A percentile compares a stretch with the other conserved stretches of the same genome.
Evolutionary conservation across 805 yeast genomes (phyloP).

Genomic region (Wickerhamiella siamensis): DNA sequence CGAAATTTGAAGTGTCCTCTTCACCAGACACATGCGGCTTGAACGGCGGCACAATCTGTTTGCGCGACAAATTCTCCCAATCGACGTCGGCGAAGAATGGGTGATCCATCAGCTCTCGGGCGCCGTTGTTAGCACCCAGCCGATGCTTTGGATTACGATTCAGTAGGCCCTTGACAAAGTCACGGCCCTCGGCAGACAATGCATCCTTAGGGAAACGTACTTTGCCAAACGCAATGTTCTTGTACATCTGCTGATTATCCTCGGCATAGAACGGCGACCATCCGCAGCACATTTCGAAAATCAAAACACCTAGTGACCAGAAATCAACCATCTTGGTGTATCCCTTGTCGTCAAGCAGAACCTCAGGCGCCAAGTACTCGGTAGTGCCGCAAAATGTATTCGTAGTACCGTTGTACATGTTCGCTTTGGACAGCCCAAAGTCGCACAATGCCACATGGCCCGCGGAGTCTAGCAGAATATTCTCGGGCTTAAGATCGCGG

Average conservation of each 20-base stretch:
- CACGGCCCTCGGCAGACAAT: constrained; percentile 79
- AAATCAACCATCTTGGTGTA: constrained; percentile 98
- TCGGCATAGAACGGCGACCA: constrained; percentile 99
- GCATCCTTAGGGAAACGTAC: constrained; percentile 96
- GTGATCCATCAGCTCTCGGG: constrained; percentile 82
- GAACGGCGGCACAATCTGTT: constrained; percentile 90
- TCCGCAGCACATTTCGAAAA: constrained; percentile 98
- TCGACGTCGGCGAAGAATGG: constrained; percentile 85
- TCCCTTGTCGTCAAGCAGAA: constrained; percentile 85
- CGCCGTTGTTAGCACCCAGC: constrained; percentile 81
- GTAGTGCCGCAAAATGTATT: constrained; percentile 98
- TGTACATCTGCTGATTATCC: constrained; percentile 96
- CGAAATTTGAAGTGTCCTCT: constrained; percentile 91
- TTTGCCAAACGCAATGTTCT: constrained; percentile 96
- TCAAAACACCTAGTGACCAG: constrained; percentile 94
- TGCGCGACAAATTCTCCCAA: constrained; percentile 66
- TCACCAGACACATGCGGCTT: constrained; percentile 86
- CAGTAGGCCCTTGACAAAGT: constrained; percentile 86
- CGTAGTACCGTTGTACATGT: constrained; percentile 64
- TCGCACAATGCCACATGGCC: constrained; percentile 97
- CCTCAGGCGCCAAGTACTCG: constrained; percentile 95
- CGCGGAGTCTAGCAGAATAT: constrained; percentile 84
- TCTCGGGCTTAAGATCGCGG: constrained; percentile 94
- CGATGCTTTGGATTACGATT: constrained; percentile 95
- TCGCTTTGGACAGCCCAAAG: constrained; percentile 92